phyloP scores from a whole-genome alignment of 495 filamentous ascomycete genomes.

The Neurospora sp. region DNA sequence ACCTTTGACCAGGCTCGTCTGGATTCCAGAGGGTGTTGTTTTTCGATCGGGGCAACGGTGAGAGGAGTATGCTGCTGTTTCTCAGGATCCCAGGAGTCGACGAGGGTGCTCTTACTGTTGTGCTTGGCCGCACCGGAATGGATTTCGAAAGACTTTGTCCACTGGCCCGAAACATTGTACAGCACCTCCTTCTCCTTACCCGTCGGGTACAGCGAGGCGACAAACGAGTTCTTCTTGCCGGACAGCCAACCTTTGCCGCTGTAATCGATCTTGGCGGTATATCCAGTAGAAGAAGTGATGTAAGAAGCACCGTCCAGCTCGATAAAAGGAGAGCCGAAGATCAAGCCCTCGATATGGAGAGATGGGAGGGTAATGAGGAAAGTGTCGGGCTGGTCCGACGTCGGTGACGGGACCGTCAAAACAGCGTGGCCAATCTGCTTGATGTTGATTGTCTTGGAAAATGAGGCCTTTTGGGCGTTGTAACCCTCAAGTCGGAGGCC shows the following conservation, averaged over 20 bases:
- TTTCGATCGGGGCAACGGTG: constrained; percentile 58
- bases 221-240: constrained; percentile 91
- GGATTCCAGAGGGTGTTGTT: constrained; percentile 82
- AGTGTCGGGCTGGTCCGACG: constrained; percentile 46
- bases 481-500: constrained; percentile 87
- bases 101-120: constrained; percentile 31
- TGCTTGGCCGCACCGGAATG: constrained; percentile 61
- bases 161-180: constrained; percentile 83
- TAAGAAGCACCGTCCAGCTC: constrained; percentile 76
- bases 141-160: constrained; percentile 78
- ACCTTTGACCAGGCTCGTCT: constrained; percentile 84
- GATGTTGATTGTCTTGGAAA: constrained; percentile 85
- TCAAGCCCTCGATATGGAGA: constrained; percentile 88
- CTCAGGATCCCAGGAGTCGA: constrained; percentile 63
- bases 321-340: constrained; percentile 83
- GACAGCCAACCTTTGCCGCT: constrained; percentile 86
- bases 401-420: constrained; percentile 55
- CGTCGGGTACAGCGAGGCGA: constrained; percentile 63
- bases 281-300: constrained; percentile 79
- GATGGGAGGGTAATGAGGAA: constrained; percentile 88
- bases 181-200: constrained; percentile 71
- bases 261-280: constrained; percentile 87
- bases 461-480: constrained; percentile 95
- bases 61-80: constrained; percentile 55
- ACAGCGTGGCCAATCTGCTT: constrained; percentile 96